Evolutionary conservation across 2,329 filamentous ascomycete species (phyloP).

Genomic region (Bretziella fagacearum): DNA sequence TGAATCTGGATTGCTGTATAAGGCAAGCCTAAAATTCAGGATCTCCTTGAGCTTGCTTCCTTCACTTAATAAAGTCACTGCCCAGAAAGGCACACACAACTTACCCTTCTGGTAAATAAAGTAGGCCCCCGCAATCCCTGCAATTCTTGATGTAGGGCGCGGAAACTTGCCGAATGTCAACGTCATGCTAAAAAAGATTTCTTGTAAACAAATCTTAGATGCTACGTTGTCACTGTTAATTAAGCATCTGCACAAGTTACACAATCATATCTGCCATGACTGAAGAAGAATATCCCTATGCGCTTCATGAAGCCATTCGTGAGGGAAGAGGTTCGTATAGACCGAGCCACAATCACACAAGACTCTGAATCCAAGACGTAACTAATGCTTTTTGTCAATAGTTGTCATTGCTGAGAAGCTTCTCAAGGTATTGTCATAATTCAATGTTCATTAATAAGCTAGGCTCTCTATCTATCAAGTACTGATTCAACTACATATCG

Average conservation of each 20-base stretch:
- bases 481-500: background rate
- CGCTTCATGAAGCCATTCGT: constrained; percentile 72
- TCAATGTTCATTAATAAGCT: background rate
- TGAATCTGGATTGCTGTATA: no score
- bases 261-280: constrained; percentile 2
- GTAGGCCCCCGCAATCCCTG: no score
- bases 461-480: background rate
- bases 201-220: no score
- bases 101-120: no score
- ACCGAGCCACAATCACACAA: background rate
- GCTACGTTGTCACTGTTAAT: background rate
- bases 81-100: no score
- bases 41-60: no score
- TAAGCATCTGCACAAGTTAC: background rate
- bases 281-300: constrained; percentile 43
- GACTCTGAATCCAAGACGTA: background rate
- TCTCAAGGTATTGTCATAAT: constrained; percentile 4
- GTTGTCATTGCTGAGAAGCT: constrained; percentile 4
- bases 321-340: constrained; percentile 59
- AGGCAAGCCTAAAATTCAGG: no score
- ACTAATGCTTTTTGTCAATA: background rate
- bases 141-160: no score
- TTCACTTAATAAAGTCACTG: no score
- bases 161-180: no score
- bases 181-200: no score